phyloP scores from a whole-genome alignment of 768 basidiomycete species.

The Leccinellum luteum region DNA sequence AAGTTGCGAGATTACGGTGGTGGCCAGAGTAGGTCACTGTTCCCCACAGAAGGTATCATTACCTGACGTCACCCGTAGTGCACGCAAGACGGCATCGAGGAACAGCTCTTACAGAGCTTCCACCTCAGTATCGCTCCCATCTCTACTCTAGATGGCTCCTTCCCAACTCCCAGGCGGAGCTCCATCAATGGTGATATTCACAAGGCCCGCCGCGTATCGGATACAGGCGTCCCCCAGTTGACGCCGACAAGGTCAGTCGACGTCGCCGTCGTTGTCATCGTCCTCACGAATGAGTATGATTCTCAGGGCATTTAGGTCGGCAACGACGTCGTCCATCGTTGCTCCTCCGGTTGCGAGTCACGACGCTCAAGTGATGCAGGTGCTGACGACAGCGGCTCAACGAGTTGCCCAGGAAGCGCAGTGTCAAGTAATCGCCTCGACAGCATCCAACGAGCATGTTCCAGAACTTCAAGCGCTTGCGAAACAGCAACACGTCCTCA shows the following conservation, averaged over 20 bases:
- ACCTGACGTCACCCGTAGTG: slow-evolving; percentile 35
- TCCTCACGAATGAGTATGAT: slow-evolving; percentile 6
- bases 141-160: slow-evolving; percentile 45
- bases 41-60: neutral
- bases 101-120: slow-evolving; percentile 62
- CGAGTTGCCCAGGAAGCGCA: slow-evolving; percentile 75
- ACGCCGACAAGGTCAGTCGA: slow-evolving; percentile 29
- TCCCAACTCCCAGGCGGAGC: slow-evolving; percentile 44
- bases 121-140: slow-evolving; percentile 71
- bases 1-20: slow-evolving; percentile 69
- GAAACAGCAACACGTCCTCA: slow-evolving; percentile 80
- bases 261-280: neutral
- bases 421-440: slow-evolving; percentile 58
- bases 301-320: slow-evolving; percentile 32
- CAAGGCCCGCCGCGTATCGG: slow-evolving; percentile 41
- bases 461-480: slow-evolving; percentile 64
- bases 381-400: slow-evolving; percentile 73
- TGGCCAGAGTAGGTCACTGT: slow-evolving; percentile 61
- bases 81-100: slow-evolving; percentile 71
- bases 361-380: slow-evolving; percentile 74
- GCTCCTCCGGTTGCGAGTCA: slow-evolving; percentile 38
- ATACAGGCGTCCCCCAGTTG: slow-evolving; percentile 35
- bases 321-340: slow-evolving; percentile 27
- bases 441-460: slow-evolving; percentile 43
- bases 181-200: slow-evolving; percentile 45